phyloP scores from a whole-genome alignment of 306 rosid genomes.

The Glycine tomentella region DNA sequence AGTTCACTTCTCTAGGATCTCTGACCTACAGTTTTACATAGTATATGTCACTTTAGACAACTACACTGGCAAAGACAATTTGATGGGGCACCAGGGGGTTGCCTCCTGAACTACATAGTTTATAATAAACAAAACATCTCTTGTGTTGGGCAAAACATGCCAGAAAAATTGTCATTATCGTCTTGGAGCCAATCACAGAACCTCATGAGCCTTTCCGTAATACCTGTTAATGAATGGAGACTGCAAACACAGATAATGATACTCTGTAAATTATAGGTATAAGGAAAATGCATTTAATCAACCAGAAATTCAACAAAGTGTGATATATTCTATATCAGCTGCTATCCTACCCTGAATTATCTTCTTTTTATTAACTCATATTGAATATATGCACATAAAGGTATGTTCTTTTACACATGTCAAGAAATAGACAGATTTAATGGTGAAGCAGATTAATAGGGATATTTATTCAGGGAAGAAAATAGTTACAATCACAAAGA shows the following conservation, averaged over 20 bases:
- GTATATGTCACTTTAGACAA: constrained; percentile 39
- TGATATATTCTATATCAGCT: background rate
- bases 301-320: constrained; percentile 31
- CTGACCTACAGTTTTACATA: too few relatives aligned
- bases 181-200: constrained; percentile 58
- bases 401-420: background rate
- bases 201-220: constrained; percentile 87
- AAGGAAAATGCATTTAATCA: constrained; percentile 29
- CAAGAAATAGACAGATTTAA: background rate
- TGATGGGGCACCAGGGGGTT: constrained; percentile 54
- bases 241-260: constrained; percentile 54
- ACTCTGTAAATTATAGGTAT: background rate
- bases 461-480: background rate
- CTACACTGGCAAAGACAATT: constrained; percentile 32
- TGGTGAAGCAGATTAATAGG: background rate
- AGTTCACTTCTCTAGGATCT: too few relatives aligned
- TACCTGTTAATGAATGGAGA: constrained; percentile 86
- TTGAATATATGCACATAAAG: background rate
- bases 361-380: too few relatives aligned
- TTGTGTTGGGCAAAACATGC: constrained; percentile 37
- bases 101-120: constrained; percentile 47
- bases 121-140: constrained; percentile 12
- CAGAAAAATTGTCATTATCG: constrained; percentile 18
- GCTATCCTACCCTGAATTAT: background rate
- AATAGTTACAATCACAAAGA: background rate